Evolutionary conservation across 345 rosid genomes (phyloP), one percentile per base, ranked within the genome.

Genomic region (Citrus australasica): DNA sequence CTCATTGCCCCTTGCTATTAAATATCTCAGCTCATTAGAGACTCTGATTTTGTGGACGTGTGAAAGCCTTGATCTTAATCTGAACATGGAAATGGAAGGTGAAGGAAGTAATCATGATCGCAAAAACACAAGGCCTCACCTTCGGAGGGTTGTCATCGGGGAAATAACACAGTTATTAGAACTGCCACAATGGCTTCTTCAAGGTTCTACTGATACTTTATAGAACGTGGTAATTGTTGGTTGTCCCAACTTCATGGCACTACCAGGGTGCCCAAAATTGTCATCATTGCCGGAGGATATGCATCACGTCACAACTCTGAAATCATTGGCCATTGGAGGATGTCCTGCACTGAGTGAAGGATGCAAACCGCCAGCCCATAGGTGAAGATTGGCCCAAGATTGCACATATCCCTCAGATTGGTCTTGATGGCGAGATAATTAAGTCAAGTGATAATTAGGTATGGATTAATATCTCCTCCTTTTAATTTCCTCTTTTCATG

Each of bases 141-240:
- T 86, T 33, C 62, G 21, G 21, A 21, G 32, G 14, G 5, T 85
- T 30, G 35, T 9, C 24, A 28, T 83, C 25, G 30, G 1, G 6
- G 60, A 40, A 9, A 11, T 86, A 22, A 83, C 82, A 2, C 68
- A 48, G n/a, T 6, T 85, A 24, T 72, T 24, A 11, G 35, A 27
- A 3, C 46, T 83, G 13, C 88, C 88, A 3, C 22, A 64, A 28
- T 83, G 86, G 88, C 79, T 81, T 73, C 53, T 85, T 48, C 51
- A 58, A 59, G 65, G 38, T 9, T 81, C 77, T 37, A 58, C 76
- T 4, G 64, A 46, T 22, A 72, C 81, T 32, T 53, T 80, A 35
- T 60, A 78, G 21, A 5, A 6, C 10, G 6, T 83, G 1, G 1
- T 6, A 1, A 37, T 85, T 8, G 68, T 1, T 6, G 19, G 66